phyloP scores from a whole-genome alignment of 495 filamentous ascomycete genomes.

The Talaromyces borbonicus region DNA sequence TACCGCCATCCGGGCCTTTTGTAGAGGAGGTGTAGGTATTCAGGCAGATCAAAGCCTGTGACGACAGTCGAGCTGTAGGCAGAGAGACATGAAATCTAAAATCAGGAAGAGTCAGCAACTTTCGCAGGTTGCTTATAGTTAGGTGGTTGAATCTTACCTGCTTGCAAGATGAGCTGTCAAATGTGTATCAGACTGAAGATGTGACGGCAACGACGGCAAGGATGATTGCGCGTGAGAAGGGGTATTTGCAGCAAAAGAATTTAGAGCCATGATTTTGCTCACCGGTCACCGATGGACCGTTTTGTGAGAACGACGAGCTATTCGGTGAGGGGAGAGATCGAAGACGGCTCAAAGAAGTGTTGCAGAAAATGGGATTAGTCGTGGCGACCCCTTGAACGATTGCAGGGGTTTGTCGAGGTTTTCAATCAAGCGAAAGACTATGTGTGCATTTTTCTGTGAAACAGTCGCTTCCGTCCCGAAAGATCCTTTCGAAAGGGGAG shows the following conservation, averaged over 20 bases:
- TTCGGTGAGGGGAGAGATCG: too few species aligned
- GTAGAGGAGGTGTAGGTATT: constrained; percentile 88
- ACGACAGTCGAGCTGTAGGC: constrained; percentile 79
- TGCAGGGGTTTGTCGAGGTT: not conserved
- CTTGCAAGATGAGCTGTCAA: constrained; percentile 92
- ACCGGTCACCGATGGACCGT: constrained; percentile 10
- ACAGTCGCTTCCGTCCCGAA: too few species aligned
- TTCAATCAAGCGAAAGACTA: not conserved
- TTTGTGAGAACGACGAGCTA: too few species aligned
- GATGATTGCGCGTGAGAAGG: constrained; percentile 80
- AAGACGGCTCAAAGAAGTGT: too few species aligned
- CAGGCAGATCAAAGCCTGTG: constrained; percentile 77
- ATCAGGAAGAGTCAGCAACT: not conserved
- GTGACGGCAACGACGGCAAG: constrained; percentile 74
- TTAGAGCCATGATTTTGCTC: constrained; percentile 29
- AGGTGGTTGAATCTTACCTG: constrained; percentile 37
- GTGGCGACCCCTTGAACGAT: not conserved
- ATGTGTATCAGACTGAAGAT: constrained; percentile 93
- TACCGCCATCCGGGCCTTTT: constrained; percentile 79
- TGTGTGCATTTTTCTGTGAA: not conserved
- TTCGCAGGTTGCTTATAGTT: not conserved
- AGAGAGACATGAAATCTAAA: constrained; percentile 72
- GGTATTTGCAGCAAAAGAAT: constrained; percentile 20
- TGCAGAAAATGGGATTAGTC: not conserved
- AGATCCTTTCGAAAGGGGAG: too few species aligned